A percentile compares a stretch with the other conserved stretches of the same genome.
Evolutionary conservation across 257 asterid genomes (phyloP).

Genomic region (Ilex aquifolium): DNA sequence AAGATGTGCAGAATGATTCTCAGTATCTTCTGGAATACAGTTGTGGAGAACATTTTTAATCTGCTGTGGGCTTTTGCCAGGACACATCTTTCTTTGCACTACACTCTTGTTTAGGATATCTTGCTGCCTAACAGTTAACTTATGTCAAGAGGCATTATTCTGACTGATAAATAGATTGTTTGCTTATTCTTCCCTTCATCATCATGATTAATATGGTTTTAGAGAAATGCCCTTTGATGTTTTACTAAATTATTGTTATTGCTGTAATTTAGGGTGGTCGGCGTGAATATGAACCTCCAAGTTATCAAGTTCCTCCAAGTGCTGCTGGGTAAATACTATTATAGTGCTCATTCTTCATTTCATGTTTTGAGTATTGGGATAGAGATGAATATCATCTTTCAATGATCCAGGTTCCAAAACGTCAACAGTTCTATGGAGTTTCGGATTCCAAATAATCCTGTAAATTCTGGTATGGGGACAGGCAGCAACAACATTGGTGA

Average conservation of each 20-base stretch:
- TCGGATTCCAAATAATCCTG: constrained; percentile 21
- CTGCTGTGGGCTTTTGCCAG: no score
- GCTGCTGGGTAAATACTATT: constrained; percentile 45
- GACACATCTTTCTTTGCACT: neutral
- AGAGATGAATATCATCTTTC: neutral
- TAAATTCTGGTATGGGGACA: constrained; percentile 30
- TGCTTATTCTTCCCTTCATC: neutral
- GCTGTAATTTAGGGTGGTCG: constrained; percentile 43
- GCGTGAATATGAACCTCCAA: constrained; percentile 50
- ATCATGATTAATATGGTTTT: neutral
- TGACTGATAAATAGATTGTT: neutral
- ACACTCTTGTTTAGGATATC: no score
- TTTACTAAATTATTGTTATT: neutral
- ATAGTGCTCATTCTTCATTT: neutral
- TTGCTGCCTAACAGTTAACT: no score
- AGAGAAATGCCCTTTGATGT: neutral
- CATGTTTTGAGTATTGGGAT: neutral
- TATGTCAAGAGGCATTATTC: neutral
- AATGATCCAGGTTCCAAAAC: constrained; percentile 39
- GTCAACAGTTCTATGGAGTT: constrained; percentile 26
- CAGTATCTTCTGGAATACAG: no score
- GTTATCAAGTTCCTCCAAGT: constrained; percentile 45
- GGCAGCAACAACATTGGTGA: constrained; percentile 42
- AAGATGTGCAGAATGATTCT: neutral
- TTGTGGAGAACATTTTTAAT: no score